Percentiles rank a stretch among this genome's conserved stretches.
phyloP scores from a whole-genome alignment of 768 basidiomycete species.

The Lanmaoa rubissima region DNA sequence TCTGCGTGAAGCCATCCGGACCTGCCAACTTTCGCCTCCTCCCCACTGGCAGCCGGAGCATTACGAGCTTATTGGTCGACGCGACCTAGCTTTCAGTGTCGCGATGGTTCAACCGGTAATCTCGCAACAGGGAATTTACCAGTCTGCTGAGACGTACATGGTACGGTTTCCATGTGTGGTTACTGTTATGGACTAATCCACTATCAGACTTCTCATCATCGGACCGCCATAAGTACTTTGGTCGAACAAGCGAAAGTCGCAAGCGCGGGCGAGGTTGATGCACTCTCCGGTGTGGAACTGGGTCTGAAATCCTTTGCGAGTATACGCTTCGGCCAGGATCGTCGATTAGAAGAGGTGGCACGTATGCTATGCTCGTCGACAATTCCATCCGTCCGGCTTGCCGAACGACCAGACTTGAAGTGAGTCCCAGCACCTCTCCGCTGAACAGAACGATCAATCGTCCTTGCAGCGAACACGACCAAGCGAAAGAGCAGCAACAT shows the following conservation, averaged over 20 bases:
- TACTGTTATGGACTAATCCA: conserved; percentile 8
- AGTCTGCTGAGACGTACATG: conserved; percentile 35
- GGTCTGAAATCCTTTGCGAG: conserved; percentile 71
- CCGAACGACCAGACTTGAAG: conserved; percentile 71
- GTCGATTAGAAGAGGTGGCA: conserved; percentile 86
- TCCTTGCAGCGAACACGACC: conserved; percentile 74
- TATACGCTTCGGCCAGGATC: conserved; percentile 88
- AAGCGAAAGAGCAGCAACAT: conserved; percentile 80
- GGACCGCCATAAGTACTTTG: conserved; percentile 52
- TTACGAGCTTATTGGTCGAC: conserved; percentile 33
- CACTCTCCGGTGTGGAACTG: conserved; percentile 69
- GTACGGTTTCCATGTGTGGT: conserved; percentile 5
- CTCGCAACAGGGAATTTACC: conserved; percentile 30
- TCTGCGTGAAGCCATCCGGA: conserved; percentile 75
- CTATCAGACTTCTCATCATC: conserved; percentile 47
- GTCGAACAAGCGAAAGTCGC: conserved; percentile 49
- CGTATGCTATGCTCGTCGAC: conserved; percentile 84
- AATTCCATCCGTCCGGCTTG: conserved; percentile 60
- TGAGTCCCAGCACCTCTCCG: conserved; percentile 33
- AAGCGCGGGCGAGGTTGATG: conserved; percentile 53
- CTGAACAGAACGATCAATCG: background rate
- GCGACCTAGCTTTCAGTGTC: conserved; percentile 33
- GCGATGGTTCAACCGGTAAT: conserved; percentile 30
- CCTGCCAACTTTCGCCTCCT: conserved; percentile 78
- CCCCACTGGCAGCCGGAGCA: conserved; percentile 60